phyloP scores from a whole-genome alignment of 768 basidiomycete species.

The Naganishia onofrii region DNA sequence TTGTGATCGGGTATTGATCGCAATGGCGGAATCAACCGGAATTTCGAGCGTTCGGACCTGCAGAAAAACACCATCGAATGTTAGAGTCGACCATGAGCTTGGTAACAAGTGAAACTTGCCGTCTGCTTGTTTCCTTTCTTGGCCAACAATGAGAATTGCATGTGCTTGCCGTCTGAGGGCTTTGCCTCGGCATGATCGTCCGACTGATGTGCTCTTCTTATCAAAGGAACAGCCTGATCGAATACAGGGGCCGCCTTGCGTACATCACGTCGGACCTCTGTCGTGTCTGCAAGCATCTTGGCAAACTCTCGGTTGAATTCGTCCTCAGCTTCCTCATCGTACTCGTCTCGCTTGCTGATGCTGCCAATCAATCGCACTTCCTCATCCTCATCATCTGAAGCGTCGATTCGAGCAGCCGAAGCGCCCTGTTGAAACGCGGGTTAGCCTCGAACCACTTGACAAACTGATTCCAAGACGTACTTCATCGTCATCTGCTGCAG shows the following conservation, averaged over 20 bases:
- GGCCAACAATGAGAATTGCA: conserved; percentile 89
- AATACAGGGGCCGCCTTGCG: conserved; percentile 82
- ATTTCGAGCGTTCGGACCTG: conserved; percentile 85
- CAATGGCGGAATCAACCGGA: conserved; percentile 80
- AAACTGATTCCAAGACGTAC: not conserved
- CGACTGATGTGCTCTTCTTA: conserved; percentile 54
- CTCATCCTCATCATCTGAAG: conserved; percentile 66
- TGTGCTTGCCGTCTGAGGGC: conserved; percentile 55
- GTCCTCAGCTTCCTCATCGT: conserved; percentile 81
- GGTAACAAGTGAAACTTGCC: conserved; percentile 56
- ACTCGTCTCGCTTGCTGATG: conserved; percentile 69
- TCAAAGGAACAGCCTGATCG: conserved; percentile 75
- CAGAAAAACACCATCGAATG: not conserved
- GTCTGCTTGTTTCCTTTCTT: conserved; percentile 92
- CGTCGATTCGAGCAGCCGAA: conserved; percentile 63
- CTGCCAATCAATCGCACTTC: conserved; percentile 63
- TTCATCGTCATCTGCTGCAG: conserved; percentile 12
- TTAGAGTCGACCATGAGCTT: not conserved
- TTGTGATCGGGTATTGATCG: conserved; percentile 83
- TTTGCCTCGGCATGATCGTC: conserved; percentile 51
- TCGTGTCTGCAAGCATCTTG: conserved; percentile 86
- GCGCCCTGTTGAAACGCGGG: conserved; percentile 14
- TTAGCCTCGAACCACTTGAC: not conserved
- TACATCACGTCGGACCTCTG: conserved; percentile 81
- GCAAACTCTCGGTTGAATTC: conserved; percentile 95